Evolutionary conservation across 306 rosid genomes (phyloP), one percentile per base, ranked within the genome.

Genomic region (Cucurbita pepo): DNA sequence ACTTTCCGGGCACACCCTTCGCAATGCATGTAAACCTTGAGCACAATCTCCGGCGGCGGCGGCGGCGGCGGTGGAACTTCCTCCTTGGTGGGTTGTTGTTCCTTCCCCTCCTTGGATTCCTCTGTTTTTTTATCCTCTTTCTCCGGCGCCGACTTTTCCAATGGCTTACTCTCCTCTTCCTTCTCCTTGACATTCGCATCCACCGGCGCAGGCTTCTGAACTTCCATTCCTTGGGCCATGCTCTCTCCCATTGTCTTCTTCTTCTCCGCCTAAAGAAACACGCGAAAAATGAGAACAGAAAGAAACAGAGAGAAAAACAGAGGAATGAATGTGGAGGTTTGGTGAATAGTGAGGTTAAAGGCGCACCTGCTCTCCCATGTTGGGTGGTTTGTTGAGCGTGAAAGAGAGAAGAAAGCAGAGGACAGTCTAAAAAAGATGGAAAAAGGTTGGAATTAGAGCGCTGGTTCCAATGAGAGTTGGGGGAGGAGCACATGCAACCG

Each of bases 1-100:
- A 93, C 98, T 80, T 90, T 93, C 19, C 96, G 90, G 14, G 98
- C 98, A 71, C 98, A 93, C 6, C 98, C 98, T 78, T 93, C 96
- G 56, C 98, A 93, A 87, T 93, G 98, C 98, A 93, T 93, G 85
- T 76, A 90, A 13, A 90, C 98, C 75, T 78, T 87, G 38, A 93
- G 98, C 48, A 90, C 83, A 36, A 93, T 83, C 41, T 93, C 97
- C 16, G 85, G 79, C 9, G 92, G 22, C 22, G 22, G 22, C 22
- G 22, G 22, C 22, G 22, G 79, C 0, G 80, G 81, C 1, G 83
- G 82, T 4, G 85, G 83, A 48, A 36, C 13, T 18, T 61, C 19
- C 14, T 74, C 77, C 41, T 60, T 74, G 4, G 45, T 48, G 5
- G 30, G 22, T 11, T 30, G 34, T 30, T 72, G 34, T 2, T 72